Percentiles rank a stretch among this genome's conserved stretches.
These are phyloP conservation scores for Chlorella sp. DNA, from an alignment of 139 green algal species.

Conservation along the genomic window DNA sequence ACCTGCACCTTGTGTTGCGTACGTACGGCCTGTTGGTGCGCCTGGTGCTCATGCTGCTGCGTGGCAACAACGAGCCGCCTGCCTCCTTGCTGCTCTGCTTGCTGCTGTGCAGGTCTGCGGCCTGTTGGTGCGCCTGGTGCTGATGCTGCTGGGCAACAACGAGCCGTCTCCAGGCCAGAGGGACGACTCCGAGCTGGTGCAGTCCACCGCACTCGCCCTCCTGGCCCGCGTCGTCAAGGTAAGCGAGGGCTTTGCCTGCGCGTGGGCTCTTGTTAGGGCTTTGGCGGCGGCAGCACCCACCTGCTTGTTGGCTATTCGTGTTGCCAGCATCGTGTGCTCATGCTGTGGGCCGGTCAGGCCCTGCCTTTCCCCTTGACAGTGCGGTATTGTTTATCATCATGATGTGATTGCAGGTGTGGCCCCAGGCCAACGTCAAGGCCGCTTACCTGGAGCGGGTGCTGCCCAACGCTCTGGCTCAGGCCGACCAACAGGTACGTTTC, in stretches of 20 bases:
- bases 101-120: too few species aligned
- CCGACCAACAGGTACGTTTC: too few species aligned
- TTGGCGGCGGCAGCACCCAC: too few species aligned
- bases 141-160: constrained; percentile 16
- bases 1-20: too few species aligned
- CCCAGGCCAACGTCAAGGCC: background rate
- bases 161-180: constrained; percentile 27
- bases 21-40: constrained; percentile 57
- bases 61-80: constrained; percentile 27
- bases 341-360: too few species aligned
- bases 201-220: constrained; percentile 32
- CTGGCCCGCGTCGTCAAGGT: constrained; percentile 19
- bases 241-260: too few species aligned
- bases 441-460: constrained; percentile 1
- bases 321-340: too few species aligned
- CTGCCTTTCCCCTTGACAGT: too few species aligned
- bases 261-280: too few species aligned
- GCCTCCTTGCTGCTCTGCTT: too few species aligned
- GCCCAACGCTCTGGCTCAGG: background rate
- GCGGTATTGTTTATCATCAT: background rate
- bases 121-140: constrained; percentile 57
- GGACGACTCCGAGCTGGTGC: constrained; percentile 29
- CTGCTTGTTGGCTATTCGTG: too few species aligned
- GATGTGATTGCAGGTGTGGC: background rate
- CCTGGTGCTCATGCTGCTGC: constrained; percentile 42